Evolutionary conservation across 805 yeast genomes (phyloP), one percentile per base, ranked within the genome.

Genomic region (Kodamaea kaohsiungensis): DNA sequence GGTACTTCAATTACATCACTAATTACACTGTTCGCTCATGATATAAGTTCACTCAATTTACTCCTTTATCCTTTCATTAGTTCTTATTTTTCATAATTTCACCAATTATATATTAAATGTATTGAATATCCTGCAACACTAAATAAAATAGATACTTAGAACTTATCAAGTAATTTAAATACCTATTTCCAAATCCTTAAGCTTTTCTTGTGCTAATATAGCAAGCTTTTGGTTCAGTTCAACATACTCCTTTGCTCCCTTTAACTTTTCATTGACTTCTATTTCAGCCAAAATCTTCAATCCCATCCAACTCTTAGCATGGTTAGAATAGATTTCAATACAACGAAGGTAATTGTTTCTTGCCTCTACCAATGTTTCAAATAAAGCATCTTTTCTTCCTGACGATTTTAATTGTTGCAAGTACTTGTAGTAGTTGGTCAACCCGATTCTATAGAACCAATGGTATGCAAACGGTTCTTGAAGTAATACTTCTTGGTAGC

Each of bases 281-380:
- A 69, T 65, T 2, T 71, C 65, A 39, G 63, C 56, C 2, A 81
- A 66, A 9, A 77, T 61, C 43, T 75, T 76, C 1, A 89, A 69
- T 1, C 93, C 92, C 35, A 81, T 67, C 96, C 96, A 92, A 13
- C 90, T 88, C 59, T 90, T 79, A 17, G 81, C 69, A 65, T 83
- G 88, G 33, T 76, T 73, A 46, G 87, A 88, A 62, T 90, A 85
- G 39, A 92, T 74, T 68, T 95, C 98, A 5, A 91, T 85, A 7
- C 91, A 72, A 59, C 96, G 81, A 52, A 87, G 70, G 59, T 82
- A 88, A 63, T 83, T 79, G 60, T 85, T 65, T 46, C 79, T 59
- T 8, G 78, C 63, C 45, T 68, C 64, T 18, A 51, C 59, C 46
- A 76, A 57, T 5, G 62, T 49, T 1, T 60, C 62, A 33, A 66